phyloP scores from a whole-genome alignment of 805 yeast genomes.

The Starmerella kuoi region DNA sequence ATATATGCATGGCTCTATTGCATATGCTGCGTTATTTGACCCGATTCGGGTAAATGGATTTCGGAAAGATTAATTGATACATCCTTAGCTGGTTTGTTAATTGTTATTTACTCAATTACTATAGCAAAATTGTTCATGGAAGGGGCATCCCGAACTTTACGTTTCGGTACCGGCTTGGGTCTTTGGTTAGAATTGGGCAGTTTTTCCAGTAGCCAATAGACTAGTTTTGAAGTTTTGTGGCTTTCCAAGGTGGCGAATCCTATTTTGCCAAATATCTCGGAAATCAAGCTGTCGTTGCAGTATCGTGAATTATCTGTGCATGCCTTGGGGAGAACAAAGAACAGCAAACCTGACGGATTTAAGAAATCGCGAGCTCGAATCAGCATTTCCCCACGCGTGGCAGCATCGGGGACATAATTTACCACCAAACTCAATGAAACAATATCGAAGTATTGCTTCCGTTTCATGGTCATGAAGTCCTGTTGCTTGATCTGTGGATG shows the following conservation, averaged over 20 bases:
- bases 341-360: conserved; percentile 32
- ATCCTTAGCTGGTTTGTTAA: too few relatives aligned
- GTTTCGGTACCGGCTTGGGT: conserved; percentile 15
- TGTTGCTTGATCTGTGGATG: conserved; percentile 59
- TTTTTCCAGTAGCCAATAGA: conserved; percentile 57
- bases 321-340: conserved; percentile 79
- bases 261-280: conserved; percentile 40
- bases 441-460: conserved; percentile 41
- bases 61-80: too few relatives aligned
- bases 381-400: conserved; percentile 68
- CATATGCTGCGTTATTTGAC: too few relatives aligned
- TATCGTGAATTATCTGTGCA: conserved; percentile 78
- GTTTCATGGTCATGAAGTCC: conserved; percentile 76
- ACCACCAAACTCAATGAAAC: conserved; percentile 78
- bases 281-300: conserved; percentile 37
- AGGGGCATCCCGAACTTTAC: conserved; percentile 43
- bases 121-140: conserved; percentile 62
- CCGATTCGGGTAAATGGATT: too few relatives aligned
- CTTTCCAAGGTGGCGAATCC: conserved; percentile 43
- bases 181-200: conserved; percentile 23
- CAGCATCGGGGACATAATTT: conserved; percentile 71
- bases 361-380: conserved; percentile 46
- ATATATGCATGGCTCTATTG: too few relatives aligned
- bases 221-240: conserved; percentile 57
- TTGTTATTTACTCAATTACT: too few relatives aligned